Percentiles rank a stretch among this genome's conserved stretches.
These are phyloP conservation scores for Scenedesmus sp. DNA, from an alignment of 163 green algal species.

Conservation along the genomic window DNA sequence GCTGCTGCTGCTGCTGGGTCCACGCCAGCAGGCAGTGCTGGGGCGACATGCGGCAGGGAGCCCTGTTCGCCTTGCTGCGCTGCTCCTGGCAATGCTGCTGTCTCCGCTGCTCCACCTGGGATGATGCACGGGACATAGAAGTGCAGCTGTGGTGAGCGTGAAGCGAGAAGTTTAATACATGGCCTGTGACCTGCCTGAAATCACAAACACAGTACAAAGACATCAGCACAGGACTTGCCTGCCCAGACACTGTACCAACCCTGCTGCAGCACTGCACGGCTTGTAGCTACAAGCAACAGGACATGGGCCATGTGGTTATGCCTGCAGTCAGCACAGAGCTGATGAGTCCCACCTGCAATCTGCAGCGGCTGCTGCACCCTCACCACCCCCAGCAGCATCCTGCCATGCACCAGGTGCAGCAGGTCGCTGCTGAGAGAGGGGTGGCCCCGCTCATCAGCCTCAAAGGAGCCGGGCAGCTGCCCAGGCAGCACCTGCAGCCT, in stretches of 20 bases:
- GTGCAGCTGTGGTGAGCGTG: background rate
- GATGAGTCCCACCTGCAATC: slow-evolving; percentile 12
- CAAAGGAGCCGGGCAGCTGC: slow-evolving; percentile 48
- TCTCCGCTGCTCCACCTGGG: background rate
- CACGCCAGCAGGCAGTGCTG: background rate
- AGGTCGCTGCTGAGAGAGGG: slow-evolving; percentile 25
- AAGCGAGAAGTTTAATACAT: too few relatives aligned
- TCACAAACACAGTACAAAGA: too few relatives aligned
- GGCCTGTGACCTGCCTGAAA: too few relatives aligned
- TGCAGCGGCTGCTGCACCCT: background rate
- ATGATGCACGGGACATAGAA: background rate
- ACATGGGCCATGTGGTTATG: background rate
- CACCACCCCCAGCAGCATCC: slow-evolving; percentile 42
- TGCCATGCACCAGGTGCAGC: slow-evolving; percentile 50
- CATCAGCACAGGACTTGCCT: too few relatives aligned
- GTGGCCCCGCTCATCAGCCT: slow-evolving; percentile 48
- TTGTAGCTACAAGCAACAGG: background rate
- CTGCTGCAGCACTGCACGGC: background rate
- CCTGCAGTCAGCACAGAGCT: background rate
- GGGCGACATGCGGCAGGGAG: background rate
- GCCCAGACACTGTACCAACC: too few relatives aligned
- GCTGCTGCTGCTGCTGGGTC: background rate
- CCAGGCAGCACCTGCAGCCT: slow-evolving; percentile 17
- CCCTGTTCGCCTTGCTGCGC: background rate
- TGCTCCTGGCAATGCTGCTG: slow-evolving; percentile 4